A percentile compares a stretch with the other conserved stretches of the same genome.
Evolutionary conservation across 2,329 filamentous ascomycete genomes (phyloP).

Genomic region (Talaromyces islandicus): DNA sequence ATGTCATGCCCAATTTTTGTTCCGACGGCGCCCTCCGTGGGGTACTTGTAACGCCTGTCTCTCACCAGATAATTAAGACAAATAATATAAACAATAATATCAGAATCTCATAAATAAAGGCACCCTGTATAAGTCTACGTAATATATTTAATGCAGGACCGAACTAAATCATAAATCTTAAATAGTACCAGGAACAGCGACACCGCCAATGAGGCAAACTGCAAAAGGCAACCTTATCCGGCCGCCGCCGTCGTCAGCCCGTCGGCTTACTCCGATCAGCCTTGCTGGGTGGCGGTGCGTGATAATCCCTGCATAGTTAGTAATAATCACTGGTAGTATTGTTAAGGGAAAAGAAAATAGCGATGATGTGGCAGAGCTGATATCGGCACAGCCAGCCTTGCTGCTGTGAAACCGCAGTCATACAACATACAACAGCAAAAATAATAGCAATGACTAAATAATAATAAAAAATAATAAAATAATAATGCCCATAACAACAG

Average conservation of each 20-base stretch:
- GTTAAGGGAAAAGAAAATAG: background rate
- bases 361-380: background rate
- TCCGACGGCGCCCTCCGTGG: background rate
- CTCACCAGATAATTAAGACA: no score
- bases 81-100: no score
- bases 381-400: background rate
- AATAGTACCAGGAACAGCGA: background rate
- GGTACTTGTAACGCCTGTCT: no score
- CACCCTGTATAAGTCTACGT: no score
- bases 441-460: background rate
- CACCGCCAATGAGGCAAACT: background rate
- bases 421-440: background rate
- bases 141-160: no score
- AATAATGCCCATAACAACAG: no score
- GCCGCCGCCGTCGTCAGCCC: background rate
- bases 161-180: no score
- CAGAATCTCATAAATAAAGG: no score
- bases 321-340: no score
- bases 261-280: slow-evolving; percentile 1
- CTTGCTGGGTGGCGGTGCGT: background rate
- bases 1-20: background rate
- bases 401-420: background rate
- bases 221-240: background rate
- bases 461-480: no score
- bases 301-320: background rate